Percentiles rank a stretch among this genome's conserved stretches.
phyloP scores from a whole-genome alignment of 2,329 filamentous ascomycete genomes.

The Trichoderma koningiopsis region DNA sequence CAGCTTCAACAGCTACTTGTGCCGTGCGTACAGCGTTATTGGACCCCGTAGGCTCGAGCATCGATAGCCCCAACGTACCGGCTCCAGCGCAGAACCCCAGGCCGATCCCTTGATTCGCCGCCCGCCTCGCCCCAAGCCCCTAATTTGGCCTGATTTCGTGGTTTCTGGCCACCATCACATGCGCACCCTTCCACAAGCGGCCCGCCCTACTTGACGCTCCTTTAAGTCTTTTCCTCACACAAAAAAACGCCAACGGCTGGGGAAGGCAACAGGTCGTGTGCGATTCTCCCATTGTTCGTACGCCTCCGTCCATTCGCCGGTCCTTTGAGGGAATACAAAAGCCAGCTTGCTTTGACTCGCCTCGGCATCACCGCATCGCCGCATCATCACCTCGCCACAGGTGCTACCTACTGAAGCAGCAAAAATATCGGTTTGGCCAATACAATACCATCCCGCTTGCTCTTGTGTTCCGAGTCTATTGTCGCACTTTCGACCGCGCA shows the following conservation, averaged over 20 bases:
- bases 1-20: background rate
- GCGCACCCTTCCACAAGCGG: constrained; percentile 20
- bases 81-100: background rate
- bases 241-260: constrained; percentile 28
- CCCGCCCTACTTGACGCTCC: constrained; percentile 14
- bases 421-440: background rate
- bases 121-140: constrained; percentile 2
- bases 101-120: constrained; percentile 1
- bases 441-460: constrained; percentile 5
- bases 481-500: constrained; percentile 13
- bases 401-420: background rate
- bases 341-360: background rate
- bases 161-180: constrained; percentile 22
- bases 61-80: background rate
- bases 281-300: constrained; percentile 31
- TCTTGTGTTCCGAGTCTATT: constrained; percentile 5
- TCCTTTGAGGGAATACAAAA: background rate
- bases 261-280: constrained; percentile 47
- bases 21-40: background rate
- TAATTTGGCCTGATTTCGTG: constrained; percentile 6
- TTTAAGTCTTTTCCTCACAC: constrained; percentile 11
- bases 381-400: background rate
- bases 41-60: constrained; percentile 13
- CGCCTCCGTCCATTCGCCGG: constrained; percentile 21
- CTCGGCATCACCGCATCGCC: constrained; percentile 12